These are phyloP conservation scores for Rusavskia elegans DNA, from an alignment of 495 filamentous ascomycete genomes.

Conservation along the genomic window DNA sequence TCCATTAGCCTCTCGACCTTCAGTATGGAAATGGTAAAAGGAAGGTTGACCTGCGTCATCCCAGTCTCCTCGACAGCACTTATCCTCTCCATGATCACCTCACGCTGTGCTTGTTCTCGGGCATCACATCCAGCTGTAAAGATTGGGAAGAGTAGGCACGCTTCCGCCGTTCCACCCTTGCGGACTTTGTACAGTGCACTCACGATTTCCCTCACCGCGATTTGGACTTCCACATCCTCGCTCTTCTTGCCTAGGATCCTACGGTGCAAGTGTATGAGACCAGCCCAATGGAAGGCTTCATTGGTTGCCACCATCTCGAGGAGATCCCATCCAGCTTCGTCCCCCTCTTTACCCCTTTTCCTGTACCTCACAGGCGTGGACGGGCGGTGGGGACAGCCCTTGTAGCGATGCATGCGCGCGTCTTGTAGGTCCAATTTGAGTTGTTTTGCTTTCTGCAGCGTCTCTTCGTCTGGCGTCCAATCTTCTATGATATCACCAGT, in stretches of 20 bases:
- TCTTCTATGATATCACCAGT: slow-evolving; percentile 27
- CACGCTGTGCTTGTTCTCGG: slow-evolving; percentile 32
- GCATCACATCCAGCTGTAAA: slow-evolving; percentile 76
- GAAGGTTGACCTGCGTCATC: slow-evolving; percentile 48
- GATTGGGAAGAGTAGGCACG: slow-evolving; percentile 65
- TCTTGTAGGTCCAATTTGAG: slow-evolving; percentile 38
- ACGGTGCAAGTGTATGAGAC: slow-evolving; percentile 59
- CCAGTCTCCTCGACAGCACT: slow-evolving; percentile 56
- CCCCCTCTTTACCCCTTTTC: not conserved
- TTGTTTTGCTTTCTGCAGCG: slow-evolving; percentile 34
- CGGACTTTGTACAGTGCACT: slow-evolving; percentile 44
- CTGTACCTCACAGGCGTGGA: not conserved
- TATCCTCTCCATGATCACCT: slow-evolving; percentile 50
- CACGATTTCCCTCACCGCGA: slow-evolving; percentile 48
- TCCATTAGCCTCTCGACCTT: not conserved
- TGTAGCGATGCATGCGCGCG: slow-evolving; percentile 21
- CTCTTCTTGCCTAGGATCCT: slow-evolving; percentile 48
- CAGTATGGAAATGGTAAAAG: not conserved
- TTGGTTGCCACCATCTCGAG: slow-evolving; percentile 65
- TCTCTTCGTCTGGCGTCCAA: slow-evolving; percentile 44
- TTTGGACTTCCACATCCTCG: slow-evolving; percentile 40
- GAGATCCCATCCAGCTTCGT: slow-evolving; percentile 28
- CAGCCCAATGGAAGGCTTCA: slow-evolving; percentile 66
- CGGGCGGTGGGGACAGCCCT: slow-evolving; percentile 23
- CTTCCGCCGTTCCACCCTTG: slow-evolving; percentile 53